Evolutionary conservation across 305 asterid species (phyloP).

Genomic region (Fraxinus nigra): DNA sequence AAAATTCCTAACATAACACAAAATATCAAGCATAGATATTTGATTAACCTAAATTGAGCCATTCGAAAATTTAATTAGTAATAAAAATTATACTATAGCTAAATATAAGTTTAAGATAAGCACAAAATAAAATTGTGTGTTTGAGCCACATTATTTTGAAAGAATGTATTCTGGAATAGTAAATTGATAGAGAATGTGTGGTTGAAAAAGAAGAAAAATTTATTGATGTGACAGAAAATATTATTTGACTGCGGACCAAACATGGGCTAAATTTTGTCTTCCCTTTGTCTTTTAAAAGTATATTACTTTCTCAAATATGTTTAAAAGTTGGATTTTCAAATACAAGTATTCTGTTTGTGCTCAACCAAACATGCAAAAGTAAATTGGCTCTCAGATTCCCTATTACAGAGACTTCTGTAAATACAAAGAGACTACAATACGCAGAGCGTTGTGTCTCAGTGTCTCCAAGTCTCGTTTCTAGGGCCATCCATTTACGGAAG

Average conservation of each 20-base stretch:
- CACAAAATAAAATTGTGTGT: not conserved
- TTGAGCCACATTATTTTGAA: no score
- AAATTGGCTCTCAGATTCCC: not conserved
- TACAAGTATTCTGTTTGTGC: not conserved
- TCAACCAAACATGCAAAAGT: slow-evolving; percentile 18
- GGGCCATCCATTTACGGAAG: slow-evolving; percentile 72
- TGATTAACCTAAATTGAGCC: not conserved
- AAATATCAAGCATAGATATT: not conserved
- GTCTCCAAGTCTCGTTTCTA: slow-evolving; percentile 52
- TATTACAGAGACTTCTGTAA: slow-evolving; percentile 22
- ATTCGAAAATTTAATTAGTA: not conserved
- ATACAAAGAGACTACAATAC: slow-evolving; percentile 32
- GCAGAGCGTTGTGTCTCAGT: slow-evolving; percentile 12
- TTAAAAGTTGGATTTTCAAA: not conserved
- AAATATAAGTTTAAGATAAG: not conserved
- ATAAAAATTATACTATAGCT: not conserved
- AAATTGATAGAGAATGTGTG: no score
- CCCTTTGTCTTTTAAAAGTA: not conserved
- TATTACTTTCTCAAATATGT: not conserved
- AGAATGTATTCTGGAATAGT: no score
- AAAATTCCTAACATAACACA: not conserved
- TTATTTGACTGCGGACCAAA: no score
- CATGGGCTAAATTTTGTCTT: not conserved
- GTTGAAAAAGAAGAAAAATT: no score
- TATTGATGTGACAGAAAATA: no score